Conservation (phyloP, 2,329 filamentous ascomycete genomes). For the Scytalidium lignicola region DNA sequence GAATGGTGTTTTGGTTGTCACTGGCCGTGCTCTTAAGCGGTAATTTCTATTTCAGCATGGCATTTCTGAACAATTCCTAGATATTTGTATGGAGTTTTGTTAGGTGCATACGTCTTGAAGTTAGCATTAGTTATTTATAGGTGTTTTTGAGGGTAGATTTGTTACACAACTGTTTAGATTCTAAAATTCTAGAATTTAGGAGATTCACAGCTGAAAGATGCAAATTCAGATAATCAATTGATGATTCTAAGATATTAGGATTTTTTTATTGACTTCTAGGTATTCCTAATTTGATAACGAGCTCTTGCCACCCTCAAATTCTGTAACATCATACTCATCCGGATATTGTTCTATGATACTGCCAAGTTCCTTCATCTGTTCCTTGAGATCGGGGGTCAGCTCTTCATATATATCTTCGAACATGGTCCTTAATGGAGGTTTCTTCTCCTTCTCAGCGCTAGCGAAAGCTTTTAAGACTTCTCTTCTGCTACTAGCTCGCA, state of each 20-base stretch:
- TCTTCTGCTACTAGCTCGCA: constrained; percentile 60
- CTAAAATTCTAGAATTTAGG: too few relatives aligned
- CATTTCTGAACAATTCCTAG: background rate
- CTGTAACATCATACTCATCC: constrained; percentile 79
- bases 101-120: background rate
- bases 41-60: background rate
- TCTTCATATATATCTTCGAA: constrained; percentile 91
- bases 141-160: background rate
- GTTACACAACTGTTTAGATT: background rate
- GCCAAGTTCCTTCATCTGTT: constrained; percentile 72
- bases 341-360: constrained; percentile 81
- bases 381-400: constrained; percentile 70
- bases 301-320: constrained; percentile 64
- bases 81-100: background rate
- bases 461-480: constrained; percentile 80
- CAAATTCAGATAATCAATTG: too few relatives aligned
- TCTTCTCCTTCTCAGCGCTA: constrained; percentile 76
- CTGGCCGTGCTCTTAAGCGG: constrained; percentile 38
- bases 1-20: constrained; percentile 66
- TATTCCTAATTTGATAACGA: constrained; percentile 5
- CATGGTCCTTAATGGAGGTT: constrained; percentile 63
- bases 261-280: background rate
- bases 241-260: background rate
- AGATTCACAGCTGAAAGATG: too few relatives aligned
- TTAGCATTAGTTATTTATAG: background rate